These are phyloP conservation scores for Conoideocrella luteorostrata DNA, from an alignment of 2,329 filamentous ascomycete genomes.

Conservation along the genomic window DNA sequence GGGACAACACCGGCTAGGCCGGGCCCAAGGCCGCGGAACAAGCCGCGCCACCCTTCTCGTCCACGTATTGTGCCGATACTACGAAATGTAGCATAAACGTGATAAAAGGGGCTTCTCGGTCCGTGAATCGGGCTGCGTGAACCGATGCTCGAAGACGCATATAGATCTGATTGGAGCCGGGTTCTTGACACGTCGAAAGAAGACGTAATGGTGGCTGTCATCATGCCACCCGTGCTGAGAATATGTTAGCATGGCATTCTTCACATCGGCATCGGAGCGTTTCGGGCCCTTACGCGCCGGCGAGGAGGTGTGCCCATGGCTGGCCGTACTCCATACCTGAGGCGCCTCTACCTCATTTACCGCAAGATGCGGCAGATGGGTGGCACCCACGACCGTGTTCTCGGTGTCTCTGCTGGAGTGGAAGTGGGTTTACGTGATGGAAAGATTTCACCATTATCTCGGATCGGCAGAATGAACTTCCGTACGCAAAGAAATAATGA, in stretches of 20 bases:
- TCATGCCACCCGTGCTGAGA: constrained; percentile 71
- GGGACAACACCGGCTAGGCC: constrained; percentile 65
- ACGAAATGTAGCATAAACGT: constrained; percentile 73
- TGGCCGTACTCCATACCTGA: background rate
- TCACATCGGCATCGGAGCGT: background rate
- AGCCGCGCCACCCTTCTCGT: constrained; percentile 59
- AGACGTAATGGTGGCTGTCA: constrained; percentile 73
- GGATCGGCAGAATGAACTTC: too few relatives aligned
- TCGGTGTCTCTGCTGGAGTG: too few relatives aligned
- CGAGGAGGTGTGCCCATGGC: constrained; percentile 79
- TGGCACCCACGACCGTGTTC: too few relatives aligned
- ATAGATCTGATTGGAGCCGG: constrained; percentile 79
- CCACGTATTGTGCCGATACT: constrained; percentile 70
- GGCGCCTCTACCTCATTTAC: too few relatives aligned
- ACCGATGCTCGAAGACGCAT: constrained; percentile 63
- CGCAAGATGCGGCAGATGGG: too few relatives aligned
- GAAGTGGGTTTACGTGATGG: too few relatives aligned
- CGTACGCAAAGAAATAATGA: too few relatives aligned
- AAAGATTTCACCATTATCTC: too few relatives aligned
- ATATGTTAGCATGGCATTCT: background rate
- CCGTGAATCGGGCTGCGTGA: background rate
- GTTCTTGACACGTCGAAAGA: constrained; percentile 85
- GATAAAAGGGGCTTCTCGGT: constrained; percentile 21
- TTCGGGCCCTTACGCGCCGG: constrained; percentile 60
- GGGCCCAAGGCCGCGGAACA: constrained; percentile 66